Evolutionary conservation across 2,329 filamentous ascomycete genomes (phyloP), one percentile per base, ranked within the genome.

Genomic region (Helotiales sp.): DNA sequence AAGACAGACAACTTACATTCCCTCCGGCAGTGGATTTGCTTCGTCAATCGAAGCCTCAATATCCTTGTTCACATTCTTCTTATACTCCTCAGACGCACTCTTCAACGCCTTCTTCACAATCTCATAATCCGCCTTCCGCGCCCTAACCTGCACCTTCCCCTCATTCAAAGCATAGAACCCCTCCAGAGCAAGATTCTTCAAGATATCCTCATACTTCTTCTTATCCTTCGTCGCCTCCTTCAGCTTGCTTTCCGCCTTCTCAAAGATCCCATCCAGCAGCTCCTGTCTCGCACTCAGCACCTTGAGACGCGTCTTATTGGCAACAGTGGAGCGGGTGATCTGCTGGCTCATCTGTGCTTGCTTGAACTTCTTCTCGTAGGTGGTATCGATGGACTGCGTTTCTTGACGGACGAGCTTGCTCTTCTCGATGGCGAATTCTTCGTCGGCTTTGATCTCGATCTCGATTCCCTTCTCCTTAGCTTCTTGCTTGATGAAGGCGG

Each of bases 281-380:
- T 93, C 89, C 81, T 99, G 95, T 69, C 93, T 85, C 58, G 92
- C 89, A 63, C 83, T 84, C 58, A 99, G 87, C 55, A 99, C 88
- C 73, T 89, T 88, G 76, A 99, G 87, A 61, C 95, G 87, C 58
- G 91, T 95, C 83, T 96, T 96, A 83, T 99, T 99, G 78, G 93
- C 85, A 63, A 97, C 88, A 62, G 93, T 98, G 64, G 93, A 98
- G 73, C 90, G 90, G 64, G 93, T 96, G 79, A 98, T 98, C 80
- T 99, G 95, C 83, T 98, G 95, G 63, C 91, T 93, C 91, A 98
- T 96, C 80, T 89, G 85, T 70, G 95, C 93, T 79, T 96, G 90
- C 83, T 97, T 99, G 86, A 96, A 96, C 81, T 98, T 98, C 86
- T 98, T 98, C 79, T 93, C 90, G 84, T 97, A 99, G 69, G 89